Evolutionary conservation across 225 moss, liverwort and hornwort genomes (phyloP).

Genomic region (Bryoerythrophyllum caledonicum): DNA sequence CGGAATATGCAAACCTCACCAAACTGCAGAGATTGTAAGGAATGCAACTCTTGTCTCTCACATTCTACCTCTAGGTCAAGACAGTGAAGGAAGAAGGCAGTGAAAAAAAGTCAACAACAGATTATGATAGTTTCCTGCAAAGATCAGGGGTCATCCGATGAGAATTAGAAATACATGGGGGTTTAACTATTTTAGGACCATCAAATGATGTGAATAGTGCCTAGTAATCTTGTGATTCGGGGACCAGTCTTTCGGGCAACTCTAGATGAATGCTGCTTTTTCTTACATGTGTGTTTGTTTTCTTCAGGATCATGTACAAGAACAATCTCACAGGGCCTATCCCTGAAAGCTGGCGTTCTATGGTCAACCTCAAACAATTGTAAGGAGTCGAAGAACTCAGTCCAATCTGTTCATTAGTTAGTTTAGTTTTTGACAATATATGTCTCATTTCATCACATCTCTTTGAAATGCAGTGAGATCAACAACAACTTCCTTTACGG

Average conservation of each 20-base stretch:
- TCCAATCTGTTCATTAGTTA: neutral
- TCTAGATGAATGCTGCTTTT: no score
- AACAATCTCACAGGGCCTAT: conserved; percentile 51
- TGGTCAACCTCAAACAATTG: conserved; percentile 41
- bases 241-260: no score
- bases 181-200: no score
- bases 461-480: conserved; percentile 46
- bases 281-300: neutral
- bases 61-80: neutral
- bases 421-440: neutral
- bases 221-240: no score
- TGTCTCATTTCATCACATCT: neutral
- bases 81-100: no score
- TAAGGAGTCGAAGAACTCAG: conserved; percentile 23
- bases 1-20: conserved; percentile 41
- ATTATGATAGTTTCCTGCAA: neutral
- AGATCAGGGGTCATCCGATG: no score
- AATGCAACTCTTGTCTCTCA: neutral
- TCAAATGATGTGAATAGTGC: no score
- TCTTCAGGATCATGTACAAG: conserved; percentile 39
- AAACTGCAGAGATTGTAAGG: conserved; percentile 45
- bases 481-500: conserved; percentile 42
- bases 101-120: neutral
- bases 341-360: conserved; percentile 45
- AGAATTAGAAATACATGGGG: no score